These are phyloP conservation scores for Beauveria asiatica DNA, from an alignment of 2,329 filamentous ascomycete genomes.

Conservation along the genomic window DNA sequence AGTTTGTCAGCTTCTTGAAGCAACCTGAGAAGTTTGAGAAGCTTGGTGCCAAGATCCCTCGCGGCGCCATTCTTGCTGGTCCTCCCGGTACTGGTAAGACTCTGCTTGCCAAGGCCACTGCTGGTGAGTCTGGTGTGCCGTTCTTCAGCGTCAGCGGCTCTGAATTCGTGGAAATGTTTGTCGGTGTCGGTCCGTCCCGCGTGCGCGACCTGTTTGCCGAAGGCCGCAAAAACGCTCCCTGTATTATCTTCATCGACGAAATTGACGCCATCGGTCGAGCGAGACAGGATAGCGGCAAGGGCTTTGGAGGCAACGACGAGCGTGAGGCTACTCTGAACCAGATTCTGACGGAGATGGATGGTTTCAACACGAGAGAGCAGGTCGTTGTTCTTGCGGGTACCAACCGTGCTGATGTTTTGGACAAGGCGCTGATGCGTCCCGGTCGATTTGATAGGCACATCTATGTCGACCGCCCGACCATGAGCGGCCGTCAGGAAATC, in stretches of 20 bases:
- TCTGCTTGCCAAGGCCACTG: constrained; percentile 90
- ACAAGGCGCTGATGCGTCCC: constrained; percentile 92
- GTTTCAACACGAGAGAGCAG: constrained; percentile 94
- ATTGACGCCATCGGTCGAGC: constrained; percentile 96
- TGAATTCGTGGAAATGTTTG: constrained; percentile 99
- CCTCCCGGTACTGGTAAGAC: constrained; percentile 98
- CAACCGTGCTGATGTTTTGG: constrained; percentile 88
- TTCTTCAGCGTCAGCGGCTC: constrained; percentile 99
- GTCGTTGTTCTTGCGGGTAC: constrained; percentile 95
- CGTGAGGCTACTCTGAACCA: constrained; percentile 95
- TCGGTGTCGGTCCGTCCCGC: constrained; percentile 92
- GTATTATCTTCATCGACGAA: constrained; percentile 99
- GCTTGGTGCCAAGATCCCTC: constrained; percentile 93
- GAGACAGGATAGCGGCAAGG: constrained; percentile 63
- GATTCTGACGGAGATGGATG: constrained; percentile 98
- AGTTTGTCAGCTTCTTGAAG: constrained; percentile 96
- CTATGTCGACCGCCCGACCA: constrained; percentile 86
- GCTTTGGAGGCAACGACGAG: constrained; percentile 88
- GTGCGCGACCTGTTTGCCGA: constrained; percentile 92
- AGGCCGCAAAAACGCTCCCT: constrained; percentile 90
- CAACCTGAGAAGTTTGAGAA: constrained; percentile 87
- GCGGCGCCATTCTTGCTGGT: constrained; percentile 93
- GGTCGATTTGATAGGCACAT: constrained; percentile 97
- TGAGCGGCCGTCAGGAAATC: constrained; percentile 93
- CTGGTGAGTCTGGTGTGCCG: constrained; percentile 90